Evolutionary conservation across 148 eudicot genomes (phyloP).

Genomic region (Amaranthus cruentus): DNA sequence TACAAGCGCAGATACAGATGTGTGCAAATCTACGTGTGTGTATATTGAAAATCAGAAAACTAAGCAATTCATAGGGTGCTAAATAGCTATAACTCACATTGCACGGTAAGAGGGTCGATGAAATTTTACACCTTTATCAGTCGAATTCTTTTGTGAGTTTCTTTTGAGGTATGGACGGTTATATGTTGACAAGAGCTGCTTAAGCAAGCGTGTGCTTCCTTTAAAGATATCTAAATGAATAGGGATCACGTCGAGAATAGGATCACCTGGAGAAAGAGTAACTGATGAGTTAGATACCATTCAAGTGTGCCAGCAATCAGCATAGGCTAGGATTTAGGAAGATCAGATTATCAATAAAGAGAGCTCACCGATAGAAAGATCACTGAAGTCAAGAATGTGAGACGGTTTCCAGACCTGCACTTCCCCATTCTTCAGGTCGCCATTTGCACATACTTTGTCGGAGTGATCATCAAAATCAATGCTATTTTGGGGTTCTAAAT

Average conservation of each 20-base stretch:
- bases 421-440: constrained; percentile 21
- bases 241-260: constrained; percentile 76
- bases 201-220: constrained; percentile 61
- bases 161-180: constrained; percentile 54
- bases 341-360: constrained; percentile 8
- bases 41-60: too few relatives aligned
- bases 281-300: constrained; percentile 4
- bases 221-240: constrained; percentile 75
- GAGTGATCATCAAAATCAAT: constrained; percentile 24
- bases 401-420: constrained; percentile 50
- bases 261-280: constrained; percentile 58
- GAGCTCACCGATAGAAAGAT: constrained; percentile 66
- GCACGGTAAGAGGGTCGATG: constrained; percentile 63
- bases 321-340: background rate
- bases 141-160: constrained; percentile 19
- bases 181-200: constrained; percentile 60
- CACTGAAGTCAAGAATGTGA: constrained; percentile 83
- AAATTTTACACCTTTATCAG: constrained; percentile 36
- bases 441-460: constrained; percentile 25
- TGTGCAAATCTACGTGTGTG: too few relatives aligned
- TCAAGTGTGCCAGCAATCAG: background rate
- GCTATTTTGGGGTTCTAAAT: constrained; percentile 47
- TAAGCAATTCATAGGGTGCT: constrained; percentile 4
- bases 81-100: constrained; percentile 54
- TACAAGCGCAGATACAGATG: too few relatives aligned